Evolutionary conservation across 2,329 filamentous ascomycete genomes (phyloP).

Genomic region (Fusarium begoniae): DNA sequence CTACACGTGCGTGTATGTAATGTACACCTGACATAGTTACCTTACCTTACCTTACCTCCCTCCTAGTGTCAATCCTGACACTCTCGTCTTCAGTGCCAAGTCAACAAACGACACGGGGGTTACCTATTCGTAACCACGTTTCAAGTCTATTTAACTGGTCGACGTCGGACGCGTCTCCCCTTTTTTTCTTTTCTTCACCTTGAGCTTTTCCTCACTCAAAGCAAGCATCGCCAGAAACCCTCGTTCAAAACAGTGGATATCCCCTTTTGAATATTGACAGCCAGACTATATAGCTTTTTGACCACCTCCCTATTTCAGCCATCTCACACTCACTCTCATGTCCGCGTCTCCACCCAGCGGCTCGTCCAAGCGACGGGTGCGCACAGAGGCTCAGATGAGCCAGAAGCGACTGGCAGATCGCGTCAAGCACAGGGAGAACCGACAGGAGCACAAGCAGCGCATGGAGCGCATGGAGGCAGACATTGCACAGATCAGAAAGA

Average conservation of each 20-base stretch:
- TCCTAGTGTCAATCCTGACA: neutral
- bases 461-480: constrained; percentile 42
- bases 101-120: neutral
- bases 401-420: constrained; percentile 40
- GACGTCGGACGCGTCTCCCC: constrained; percentile 23
- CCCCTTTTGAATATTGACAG: neutral
- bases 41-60: neutral
- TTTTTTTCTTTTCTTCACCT: neutral
- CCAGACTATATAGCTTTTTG: neutral
- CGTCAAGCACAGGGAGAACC: constrained; percentile 41
- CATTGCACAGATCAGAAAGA: constrained; percentile 34
- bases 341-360: constrained; percentile 23
- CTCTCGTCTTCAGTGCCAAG: constrained; percentile 1
- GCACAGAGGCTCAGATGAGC: constrained; percentile 41
- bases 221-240: neutral
- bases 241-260: constrained; percentile 10
- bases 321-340: constrained; percentile 4
- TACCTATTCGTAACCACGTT: neutral
- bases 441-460: constrained; percentile 38
- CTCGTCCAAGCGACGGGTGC: constrained; percentile 29
- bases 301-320: constrained; percentile 5
- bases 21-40: neutral
- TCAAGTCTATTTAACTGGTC: constrained; percentile 30
- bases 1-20: neutral
- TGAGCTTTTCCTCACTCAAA: neutral